These are phyloP conservation scores for Pontederia crassipes DNA, from an alignment of 176 grass and related monocot genomes.

Conservation along the genomic window DNA sequence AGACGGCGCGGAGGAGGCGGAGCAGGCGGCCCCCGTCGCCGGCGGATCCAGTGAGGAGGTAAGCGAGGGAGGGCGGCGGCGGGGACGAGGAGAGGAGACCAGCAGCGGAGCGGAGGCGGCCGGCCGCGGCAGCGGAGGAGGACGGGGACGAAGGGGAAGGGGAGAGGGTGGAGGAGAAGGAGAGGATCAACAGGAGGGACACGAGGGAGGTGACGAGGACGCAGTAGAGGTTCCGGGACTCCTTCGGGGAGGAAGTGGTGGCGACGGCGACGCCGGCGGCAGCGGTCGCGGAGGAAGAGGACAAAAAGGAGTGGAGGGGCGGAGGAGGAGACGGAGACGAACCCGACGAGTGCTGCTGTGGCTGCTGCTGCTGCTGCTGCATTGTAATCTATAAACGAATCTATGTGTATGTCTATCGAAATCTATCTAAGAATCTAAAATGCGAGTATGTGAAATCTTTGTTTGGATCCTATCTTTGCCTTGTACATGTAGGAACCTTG, in stretches of 20 bases:
- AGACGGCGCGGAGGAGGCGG: slow-evolving; percentile 61
- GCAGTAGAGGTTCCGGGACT: slow-evolving; percentile 59
- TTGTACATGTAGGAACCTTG: too few relatives aligned
- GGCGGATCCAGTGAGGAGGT: slow-evolving; percentile 65
- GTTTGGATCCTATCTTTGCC: too few relatives aligned
- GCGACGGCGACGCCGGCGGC: too few relatives aligned
- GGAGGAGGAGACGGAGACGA: too few relatives aligned
- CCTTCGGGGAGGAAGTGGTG: slow-evolving; percentile 45
- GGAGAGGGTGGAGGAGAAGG: slow-evolving; percentile 21
- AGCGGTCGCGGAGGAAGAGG: too few relatives aligned
- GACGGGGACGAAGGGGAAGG: slow-evolving; percentile 27
- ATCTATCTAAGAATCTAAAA: too few relatives aligned
- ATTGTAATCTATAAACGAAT: too few relatives aligned
- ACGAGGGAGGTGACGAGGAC: slow-evolving; percentile 59
- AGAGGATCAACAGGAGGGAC: slow-evolving; percentile 45
- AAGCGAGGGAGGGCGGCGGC: slow-evolving; percentile 44
- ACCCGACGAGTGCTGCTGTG: too few relatives aligned
- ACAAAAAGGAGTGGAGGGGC: too few relatives aligned
- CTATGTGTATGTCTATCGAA: too few relatives aligned
- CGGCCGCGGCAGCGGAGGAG: background rate
- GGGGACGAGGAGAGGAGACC: slow-evolving; percentile 30
- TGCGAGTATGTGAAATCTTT: too few relatives aligned
- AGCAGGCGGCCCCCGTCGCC: slow-evolving; percentile 69
- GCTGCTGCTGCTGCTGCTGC: too few relatives aligned
- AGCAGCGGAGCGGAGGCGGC: slow-evolving; percentile 7